Conservation (phyloP, 352 stramenopile species). For the Pythium guiyangense region DNA sequence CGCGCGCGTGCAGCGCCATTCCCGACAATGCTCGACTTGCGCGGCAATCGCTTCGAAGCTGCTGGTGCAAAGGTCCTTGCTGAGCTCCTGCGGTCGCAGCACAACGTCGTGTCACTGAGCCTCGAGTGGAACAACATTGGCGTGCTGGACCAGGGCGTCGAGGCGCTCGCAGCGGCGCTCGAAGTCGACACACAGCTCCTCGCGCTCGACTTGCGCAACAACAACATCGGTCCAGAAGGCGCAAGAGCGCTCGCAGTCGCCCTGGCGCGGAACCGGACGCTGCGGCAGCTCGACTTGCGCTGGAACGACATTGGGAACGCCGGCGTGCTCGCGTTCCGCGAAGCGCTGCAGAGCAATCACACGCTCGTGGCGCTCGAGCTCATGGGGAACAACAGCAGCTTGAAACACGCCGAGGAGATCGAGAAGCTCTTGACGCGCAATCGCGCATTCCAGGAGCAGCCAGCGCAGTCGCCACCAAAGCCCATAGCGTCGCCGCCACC, state of each 20-base stretch:
- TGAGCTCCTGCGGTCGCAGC: constrained; percentile 40
- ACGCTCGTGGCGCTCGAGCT: constrained; percentile 58
- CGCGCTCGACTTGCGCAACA: constrained; percentile 79
- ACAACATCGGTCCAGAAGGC: constrained; percentile 73
- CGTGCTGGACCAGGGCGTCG: constrained; percentile 65
- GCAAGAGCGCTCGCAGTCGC: constrained; percentile 55
- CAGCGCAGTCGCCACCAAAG: not conserved
- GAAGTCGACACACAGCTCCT: constrained; percentile 61
- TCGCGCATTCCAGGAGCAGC: constrained; percentile 31
- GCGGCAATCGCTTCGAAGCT: constrained; percentile 74
- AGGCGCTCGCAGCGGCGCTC: constrained; percentile 52
- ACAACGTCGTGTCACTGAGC: constrained; percentile 53
- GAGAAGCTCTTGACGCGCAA: constrained; percentile 56
- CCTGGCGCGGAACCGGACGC: constrained; percentile 52
- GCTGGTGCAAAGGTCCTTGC: constrained; percentile 47
- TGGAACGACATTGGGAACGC: constrained; percentile 82
- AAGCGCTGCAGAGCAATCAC: constrained; percentile 64
- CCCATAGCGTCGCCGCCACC: not conserved
- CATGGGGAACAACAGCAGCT: constrained; percentile 73
- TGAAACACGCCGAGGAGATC: constrained; percentile 66
- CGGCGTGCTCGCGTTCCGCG: constrained; percentile 63
- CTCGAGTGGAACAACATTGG: constrained; percentile 86
- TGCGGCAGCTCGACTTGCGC: constrained; percentile 71
- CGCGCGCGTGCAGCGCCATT: constrained; percentile 30
- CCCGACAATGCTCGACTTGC: constrained; percentile 56